Base-by-base conservation (phyloP, 1,139 yeast genomes). In the Sugiyamaella pinicola region DNA sequence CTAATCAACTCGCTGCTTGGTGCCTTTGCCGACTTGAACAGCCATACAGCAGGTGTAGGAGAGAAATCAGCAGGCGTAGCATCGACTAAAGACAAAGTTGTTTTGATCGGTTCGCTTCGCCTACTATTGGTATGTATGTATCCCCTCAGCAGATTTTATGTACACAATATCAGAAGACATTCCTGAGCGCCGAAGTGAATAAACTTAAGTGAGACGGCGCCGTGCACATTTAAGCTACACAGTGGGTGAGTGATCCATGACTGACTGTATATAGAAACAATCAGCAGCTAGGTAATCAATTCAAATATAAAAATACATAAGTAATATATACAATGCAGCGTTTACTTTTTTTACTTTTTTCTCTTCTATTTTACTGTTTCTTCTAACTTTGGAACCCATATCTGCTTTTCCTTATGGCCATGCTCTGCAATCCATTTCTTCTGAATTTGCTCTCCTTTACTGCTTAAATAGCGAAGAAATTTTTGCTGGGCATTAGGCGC, bases 401-500 rank as follows among this genome's bases (percentile, higher is more conserved):
- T 51, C 17, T 49, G 47, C 44, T 56, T 56, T 22, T 54, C 57
- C 37, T 52, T 52, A 13, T 52, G 51, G 10, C 55, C 57, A 42
- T 48, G 49, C 48, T 42, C 29, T 28, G 33, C 46, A 19, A 55
- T 53, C 39, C 55, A 42, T 24, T 45, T 50, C 15, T 42, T 35
- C 37, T 54, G 57, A 18, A 55, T 50, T 21, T 40, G 35, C 18
- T 51, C 49, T 26, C 64, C 70, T 40, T 58, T 58, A 29, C 55
- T 54, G 41, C 62, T 61, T 13, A 63, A 55, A 34, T 46, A 41
- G 12, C 74, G 55, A 44, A 69, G 53, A 22, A 55, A 43, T 15
- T 53, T 45, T 49, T 70, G 73, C 12, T 63, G 52, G 13, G 55
- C 47, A 15, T 63, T 59, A 1, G 74, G 72, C 15, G 62, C 59